Percentiles rank a stretch among this genome's conserved stretches.
Evolutionary conservation across 2,329 filamentous ascomycete species (phyloP).

Genomic region (Aspergillus fischeri): DNA sequence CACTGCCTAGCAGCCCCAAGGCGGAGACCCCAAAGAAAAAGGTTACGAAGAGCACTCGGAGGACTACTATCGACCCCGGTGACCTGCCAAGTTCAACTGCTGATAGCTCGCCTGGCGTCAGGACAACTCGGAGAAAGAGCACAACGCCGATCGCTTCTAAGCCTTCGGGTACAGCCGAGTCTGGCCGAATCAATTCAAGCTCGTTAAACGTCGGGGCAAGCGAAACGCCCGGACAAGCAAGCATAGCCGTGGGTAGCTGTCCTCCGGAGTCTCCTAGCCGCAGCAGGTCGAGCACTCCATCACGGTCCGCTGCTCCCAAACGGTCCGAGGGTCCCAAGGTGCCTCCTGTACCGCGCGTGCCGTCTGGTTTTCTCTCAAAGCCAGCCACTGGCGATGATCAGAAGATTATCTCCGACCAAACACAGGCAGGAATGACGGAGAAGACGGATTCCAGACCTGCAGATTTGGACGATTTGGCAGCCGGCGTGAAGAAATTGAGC

Average conservation of each 20-base stretch:
- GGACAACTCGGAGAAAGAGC: conserved; percentile 27
- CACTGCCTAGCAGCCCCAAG: conserved; percentile 47
- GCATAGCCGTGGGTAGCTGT: conserved; percentile 14
- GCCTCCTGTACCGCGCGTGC: conserved; percentile 41
- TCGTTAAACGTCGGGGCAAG: conserved; percentile 5
- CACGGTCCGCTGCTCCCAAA: conserved; percentile 40
- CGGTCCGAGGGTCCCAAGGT: conserved; percentile 31
- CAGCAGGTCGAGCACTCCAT: conserved; percentile 57
- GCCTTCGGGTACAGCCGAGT: not conserved
- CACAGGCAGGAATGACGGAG: conserved; percentile 2
- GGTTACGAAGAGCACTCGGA: conserved; percentile 47
- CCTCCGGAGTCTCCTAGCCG: conserved; percentile 43
- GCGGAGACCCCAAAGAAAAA: conserved; percentile 53
- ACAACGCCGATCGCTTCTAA: conserved; percentile 8
- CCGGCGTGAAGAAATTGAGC: conserved; percentile 50
- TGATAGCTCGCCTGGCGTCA: conserved; percentile 20
- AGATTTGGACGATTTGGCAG: conserved; percentile 49
- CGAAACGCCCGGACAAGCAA: conserved; percentile 11
- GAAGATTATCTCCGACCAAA: not conserved
- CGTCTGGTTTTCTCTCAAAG: conserved; percentile 31
- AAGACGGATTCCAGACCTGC: conserved; percentile 14
- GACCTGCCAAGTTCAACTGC: conserved; percentile 38
- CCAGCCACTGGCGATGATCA: conserved; percentile 13
- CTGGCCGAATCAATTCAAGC: not conserved
- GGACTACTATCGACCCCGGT: conserved; percentile 60